A percentile compares a stretch with the other conserved stretches of the same genome.
These are phyloP conservation scores for Aspergillus ibericus DNA, from an alignment of 2,329 filamentous ascomycete genomes.

Conservation along the genomic window DNA sequence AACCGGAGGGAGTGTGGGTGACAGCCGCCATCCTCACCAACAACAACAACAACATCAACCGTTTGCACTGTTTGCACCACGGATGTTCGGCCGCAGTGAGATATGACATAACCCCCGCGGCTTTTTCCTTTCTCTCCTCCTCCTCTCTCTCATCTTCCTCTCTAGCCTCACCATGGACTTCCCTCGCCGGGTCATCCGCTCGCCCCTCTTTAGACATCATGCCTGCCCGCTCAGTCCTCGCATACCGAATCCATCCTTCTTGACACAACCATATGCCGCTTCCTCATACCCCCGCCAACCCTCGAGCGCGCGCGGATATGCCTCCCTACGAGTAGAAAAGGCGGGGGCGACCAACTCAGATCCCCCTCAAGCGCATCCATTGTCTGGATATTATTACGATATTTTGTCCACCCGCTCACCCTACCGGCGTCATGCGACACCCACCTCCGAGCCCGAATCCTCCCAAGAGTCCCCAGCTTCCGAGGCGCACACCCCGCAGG, in stretches of 20 bases:
- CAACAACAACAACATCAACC: background rate
- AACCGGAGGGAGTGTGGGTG: background rate
- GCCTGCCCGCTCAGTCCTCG: background rate
- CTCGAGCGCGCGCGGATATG: conserved; percentile 19
- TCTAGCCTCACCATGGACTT: conserved; percentile 26
- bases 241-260: conserved; percentile 2
- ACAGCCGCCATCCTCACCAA: background rate
- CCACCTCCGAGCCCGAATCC: conserved; percentile 18
- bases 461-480: conserved; percentile 21
- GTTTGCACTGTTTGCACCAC: conserved; percentile 41
- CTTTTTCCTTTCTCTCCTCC: background rate
- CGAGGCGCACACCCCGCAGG: conserved; percentile 33
- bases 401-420: conserved; percentile 37
- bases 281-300: no score
- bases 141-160: background rate
- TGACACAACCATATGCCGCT: conserved; percentile 21
- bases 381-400: conserved; percentile 48
- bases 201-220: conserved; percentile 17
- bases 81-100: background rate
- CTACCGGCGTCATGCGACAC: conserved; percentile 20
- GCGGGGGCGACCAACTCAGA: conserved; percentile 10
- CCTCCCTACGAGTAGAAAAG: conserved; percentile 13
- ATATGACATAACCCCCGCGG: conserved; percentile 34
- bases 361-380: conserved; percentile 37
- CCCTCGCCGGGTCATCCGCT: conserved; percentile 21